Evolutionary conservation across 1,284 basidiomycete species (phyloP).

Genomic region (Boletus calvinii): DNA sequence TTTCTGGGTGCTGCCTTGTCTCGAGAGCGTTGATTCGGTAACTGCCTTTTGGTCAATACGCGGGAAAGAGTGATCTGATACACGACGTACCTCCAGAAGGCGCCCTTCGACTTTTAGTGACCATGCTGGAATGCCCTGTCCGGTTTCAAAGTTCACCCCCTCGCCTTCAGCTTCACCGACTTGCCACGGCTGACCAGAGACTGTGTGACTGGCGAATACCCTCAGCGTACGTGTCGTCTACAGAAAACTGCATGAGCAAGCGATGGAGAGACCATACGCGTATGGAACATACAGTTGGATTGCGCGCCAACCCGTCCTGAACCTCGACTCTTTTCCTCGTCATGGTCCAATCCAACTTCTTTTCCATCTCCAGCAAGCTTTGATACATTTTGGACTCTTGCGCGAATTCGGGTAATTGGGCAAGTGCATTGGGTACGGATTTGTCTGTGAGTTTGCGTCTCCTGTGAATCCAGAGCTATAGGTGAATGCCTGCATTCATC

Average conservation of each 20-base stretch:
- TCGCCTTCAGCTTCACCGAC: constrained; percentile 40
- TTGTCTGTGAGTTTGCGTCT: constrained; percentile 81
- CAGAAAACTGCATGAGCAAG: constrained; percentile 7
- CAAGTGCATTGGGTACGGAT: constrained; percentile 68
- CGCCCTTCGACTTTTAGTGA: constrained; percentile 87
- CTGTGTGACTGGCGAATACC: constrained; percentile 87
- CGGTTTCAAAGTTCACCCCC: constrained; percentile 49
- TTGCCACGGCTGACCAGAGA: constrained; percentile 86
- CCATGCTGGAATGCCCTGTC: constrained; percentile 89
- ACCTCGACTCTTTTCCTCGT: constrained; percentile 88
- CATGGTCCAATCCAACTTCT: constrained; percentile 94
- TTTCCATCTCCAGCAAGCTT: constrained; percentile 84
- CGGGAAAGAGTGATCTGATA: neutral
- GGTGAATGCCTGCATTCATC: neutral
- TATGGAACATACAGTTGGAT: constrained; percentile 48
- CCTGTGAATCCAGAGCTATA: constrained; percentile 37
- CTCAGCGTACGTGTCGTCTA: constrained; percentile 85
- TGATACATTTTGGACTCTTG: constrained; percentile 86
- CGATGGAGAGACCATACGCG: neutral
- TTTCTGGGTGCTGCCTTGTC: constrained; percentile 72
- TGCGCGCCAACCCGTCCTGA: constrained; percentile 71
- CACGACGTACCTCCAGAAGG: constrained; percentile 64
- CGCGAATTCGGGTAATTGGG: constrained; percentile 68
- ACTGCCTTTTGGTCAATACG: constrained; percentile 35
- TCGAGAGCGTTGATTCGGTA: constrained; percentile 59